Conservation (phyloP, 805 yeast genomes). For the Maudiozyma turicensis region DNA sequence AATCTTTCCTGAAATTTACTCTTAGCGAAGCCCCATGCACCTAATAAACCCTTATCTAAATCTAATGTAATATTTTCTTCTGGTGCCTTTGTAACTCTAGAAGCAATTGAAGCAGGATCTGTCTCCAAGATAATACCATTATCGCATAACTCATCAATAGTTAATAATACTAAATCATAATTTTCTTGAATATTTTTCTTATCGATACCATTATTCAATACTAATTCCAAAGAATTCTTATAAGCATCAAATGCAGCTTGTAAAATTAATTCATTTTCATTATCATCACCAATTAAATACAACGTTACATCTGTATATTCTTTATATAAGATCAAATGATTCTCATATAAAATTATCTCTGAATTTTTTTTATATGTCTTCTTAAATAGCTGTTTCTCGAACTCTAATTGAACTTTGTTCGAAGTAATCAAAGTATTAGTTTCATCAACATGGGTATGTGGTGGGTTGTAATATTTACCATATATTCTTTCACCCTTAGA, state of each 20-base stretch:
- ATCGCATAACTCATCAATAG: conserved; percentile 86
- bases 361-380: conserved; percentile 76
- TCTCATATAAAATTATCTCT: conserved; percentile 73
- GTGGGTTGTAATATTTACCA: conserved; percentile 74
- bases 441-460: conserved; percentile 34
- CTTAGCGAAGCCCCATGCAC: conserved; percentile 81
- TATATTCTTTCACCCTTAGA: conserved; percentile 69
- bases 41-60: conserved; percentile 66
- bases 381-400: conserved; percentile 60
- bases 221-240: conserved; percentile 69
- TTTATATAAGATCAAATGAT: conserved; percentile 75
- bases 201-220: conserved; percentile 58
- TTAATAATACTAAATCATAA: conserved; percentile 77
- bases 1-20: conserved; percentile 52
- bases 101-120: conserved; percentile 76
- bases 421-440: conserved; percentile 10
- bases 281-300: conserved; percentile 57
- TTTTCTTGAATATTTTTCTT: conserved; percentile 67
- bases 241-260: conserved; percentile 69
- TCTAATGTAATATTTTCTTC: conserved; percentile 58
- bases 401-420: conserved; percentile 56
- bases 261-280: conserved; percentile 79
- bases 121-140: conserved; percentile 89
- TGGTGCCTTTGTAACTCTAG: conserved; percentile 83
- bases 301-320: conserved; percentile 69